Evolutionary conservation across 805 yeast genomes (phyloP).

Genomic region (Starmera caribaea): DNA sequence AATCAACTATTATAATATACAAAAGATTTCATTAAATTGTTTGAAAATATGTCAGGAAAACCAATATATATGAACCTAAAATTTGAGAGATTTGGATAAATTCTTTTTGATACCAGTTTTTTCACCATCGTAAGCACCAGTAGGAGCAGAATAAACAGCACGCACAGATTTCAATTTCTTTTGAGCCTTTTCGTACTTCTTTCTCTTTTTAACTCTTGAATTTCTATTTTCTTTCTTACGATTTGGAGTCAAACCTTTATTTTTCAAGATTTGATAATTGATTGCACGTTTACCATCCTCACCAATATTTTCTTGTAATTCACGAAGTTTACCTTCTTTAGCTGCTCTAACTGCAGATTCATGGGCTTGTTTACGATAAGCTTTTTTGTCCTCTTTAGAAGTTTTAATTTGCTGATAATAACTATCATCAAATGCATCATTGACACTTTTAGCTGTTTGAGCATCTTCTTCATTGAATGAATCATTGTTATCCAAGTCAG

Average conservation of each 20-base stretch:
- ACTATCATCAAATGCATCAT: conserved; percentile 39
- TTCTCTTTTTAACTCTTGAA: conserved; percentile 96
- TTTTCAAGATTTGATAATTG: conserved; percentile 89
- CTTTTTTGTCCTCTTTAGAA: conserved; percentile 37
- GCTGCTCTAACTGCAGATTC: conserved; percentile 67
- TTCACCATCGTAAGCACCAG: conserved; percentile 87
- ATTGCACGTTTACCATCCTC: conserved; percentile 89
- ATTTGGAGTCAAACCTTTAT: conserved; percentile 90
- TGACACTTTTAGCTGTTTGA: conserved; percentile 28
- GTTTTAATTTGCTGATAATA: conserved; percentile 50
- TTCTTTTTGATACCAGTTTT: conserved; percentile 96
- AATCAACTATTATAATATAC: no score
- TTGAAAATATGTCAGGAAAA: no score
- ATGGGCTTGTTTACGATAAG: conserved; percentile 54
- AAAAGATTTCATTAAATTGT: no score
- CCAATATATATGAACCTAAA: conserved; percentile 17
- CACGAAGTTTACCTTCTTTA: conserved; percentile 74
- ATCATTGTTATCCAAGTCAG: conserved; percentile 45
- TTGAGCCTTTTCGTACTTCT: conserved; percentile 89
- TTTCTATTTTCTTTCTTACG: conserved; percentile 91
- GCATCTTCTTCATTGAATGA: conserved; percentile 36
- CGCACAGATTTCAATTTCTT: conserved; percentile 88
- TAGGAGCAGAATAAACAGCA: conserved; percentile 70
- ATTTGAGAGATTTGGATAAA: conserved; percentile 76
- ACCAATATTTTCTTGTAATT: conserved; percentile 52